Conservation (phyloP, 495 filamentous ascomycete species). For the Aspergillus ostianus region DNA sequence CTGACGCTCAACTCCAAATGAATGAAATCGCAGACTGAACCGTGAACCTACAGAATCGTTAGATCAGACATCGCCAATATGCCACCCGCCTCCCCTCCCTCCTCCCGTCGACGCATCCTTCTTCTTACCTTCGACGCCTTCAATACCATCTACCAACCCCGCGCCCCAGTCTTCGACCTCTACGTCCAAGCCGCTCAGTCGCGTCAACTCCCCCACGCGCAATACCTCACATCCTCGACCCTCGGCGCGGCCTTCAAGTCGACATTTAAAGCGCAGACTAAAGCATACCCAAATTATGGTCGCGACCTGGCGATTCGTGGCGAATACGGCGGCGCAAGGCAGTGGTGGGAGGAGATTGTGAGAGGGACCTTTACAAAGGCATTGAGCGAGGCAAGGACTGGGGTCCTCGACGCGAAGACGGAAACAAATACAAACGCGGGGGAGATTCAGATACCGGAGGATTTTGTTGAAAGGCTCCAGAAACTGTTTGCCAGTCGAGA, state of each 20-base stretch:
- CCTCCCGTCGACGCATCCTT: slow-evolving; percentile 37
- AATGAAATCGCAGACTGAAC: no score
- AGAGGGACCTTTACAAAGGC: slow-evolving; percentile 29
- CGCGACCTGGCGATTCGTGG: slow-evolving; percentile 40
- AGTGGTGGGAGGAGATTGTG: slow-evolving; percentile 72
- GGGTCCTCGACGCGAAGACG: neutral
- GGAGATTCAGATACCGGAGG: slow-evolving; percentile 29
- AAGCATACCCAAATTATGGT: slow-evolving; percentile 66
- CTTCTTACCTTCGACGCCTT: slow-evolving; percentile 77
- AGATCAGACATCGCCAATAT: no score
- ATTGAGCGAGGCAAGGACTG: no score
- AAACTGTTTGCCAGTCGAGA: slow-evolving; percentile 58
- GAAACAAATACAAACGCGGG: neutral
- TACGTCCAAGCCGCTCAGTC: slow-evolving; percentile 59
- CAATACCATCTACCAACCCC: slow-evolving; percentile 69
- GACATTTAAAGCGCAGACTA: slow-evolving; percentile 51
- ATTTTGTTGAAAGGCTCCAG: slow-evolving; percentile 53
- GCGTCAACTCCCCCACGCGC: slow-evolving; percentile 46
- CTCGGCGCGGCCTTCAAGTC: slow-evolving; percentile 39
- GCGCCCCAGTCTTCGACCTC: slow-evolving; percentile 54
- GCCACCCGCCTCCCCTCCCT: no score
- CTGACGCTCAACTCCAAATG: no score
- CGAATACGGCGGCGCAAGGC: slow-evolving; percentile 48
- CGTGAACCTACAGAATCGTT: no score
- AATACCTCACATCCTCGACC: slow-evolving; percentile 24